Evolutionary conservation across 495 filamentous ascomycete genomes (phyloP), one percentile per base, ranked within the genome.

Genomic region (Penicillium ucsense): DNA sequence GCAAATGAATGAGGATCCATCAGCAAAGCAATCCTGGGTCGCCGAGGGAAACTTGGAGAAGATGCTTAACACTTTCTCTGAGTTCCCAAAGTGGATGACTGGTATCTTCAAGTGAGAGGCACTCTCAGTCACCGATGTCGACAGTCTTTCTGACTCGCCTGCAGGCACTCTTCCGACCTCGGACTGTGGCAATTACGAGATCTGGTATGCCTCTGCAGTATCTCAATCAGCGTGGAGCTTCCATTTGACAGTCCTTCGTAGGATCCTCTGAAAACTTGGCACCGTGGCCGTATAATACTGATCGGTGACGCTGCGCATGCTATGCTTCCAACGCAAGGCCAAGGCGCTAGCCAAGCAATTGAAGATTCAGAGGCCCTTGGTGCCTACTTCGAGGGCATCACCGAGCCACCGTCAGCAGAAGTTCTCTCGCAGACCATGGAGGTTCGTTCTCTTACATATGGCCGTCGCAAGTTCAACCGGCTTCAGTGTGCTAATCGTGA

Each of bases 271-370:
- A 48, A 49, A 8, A 62, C 43, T 1, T 75, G 68, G 68, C 42
- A 52, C 40, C 41, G 41, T 10, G 70, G 65, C 6, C 61, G 66
- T 3, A 57, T 63, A 4, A 68, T 74, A 31, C 56, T 74, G 11
- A 66, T 72, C 37, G 71, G 69, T 2, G 71, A 74, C 41, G 68
- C 71, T 0, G 69, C 71, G 2, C 71, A 74, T 45, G 64, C 68
- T 3, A 69, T 74, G 68, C 53, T 62, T 4, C 69, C 69, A 3
- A 52, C 61, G 30, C 65, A 71, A 38, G 68, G 66, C 0, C 66
- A 72, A 39, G 69, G 71, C 0, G 62, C 65, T 20, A 70, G 60
- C 33, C 50, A 61, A 31, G 57, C 68, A 2, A 61, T 73, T 27
- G 70, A 73, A 43, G 70, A 73, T 45, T 64, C 68, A 1, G 61